phyloP scores from a whole-genome alignment of 2,329 filamentous ascomycete genomes.

The Sporothrix euskadiensis region DNA sequence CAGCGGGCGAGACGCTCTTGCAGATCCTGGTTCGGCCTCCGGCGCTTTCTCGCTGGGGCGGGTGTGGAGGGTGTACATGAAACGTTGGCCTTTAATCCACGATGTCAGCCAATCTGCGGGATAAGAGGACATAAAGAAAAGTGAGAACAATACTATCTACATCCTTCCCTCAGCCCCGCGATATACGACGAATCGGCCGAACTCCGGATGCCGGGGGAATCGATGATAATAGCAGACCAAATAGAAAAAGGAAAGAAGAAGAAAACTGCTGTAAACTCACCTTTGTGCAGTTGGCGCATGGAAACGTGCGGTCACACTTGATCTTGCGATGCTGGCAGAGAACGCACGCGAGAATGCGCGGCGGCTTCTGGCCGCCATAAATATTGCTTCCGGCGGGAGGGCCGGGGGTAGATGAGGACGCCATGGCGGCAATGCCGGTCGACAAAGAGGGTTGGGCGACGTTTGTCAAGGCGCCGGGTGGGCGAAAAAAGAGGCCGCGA shows the following conservation, averaged over 20 bases:
- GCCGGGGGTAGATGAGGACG: conserved; percentile 23
- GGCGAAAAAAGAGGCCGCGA: not conserved
- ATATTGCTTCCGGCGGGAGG: not conserved
- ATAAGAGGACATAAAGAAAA: not conserved
- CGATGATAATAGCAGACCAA: too few relatives aligned
- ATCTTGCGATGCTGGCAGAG: conserved; percentile 64
- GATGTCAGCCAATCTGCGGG: not conserved
- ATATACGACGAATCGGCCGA: not conserved
- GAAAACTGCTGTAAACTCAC: conserved; percentile 39
- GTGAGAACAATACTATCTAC: not conserved
- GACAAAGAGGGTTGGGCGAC: not conserved
- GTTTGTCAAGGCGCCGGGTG: not conserved
- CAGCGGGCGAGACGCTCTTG: conserved; percentile 61
- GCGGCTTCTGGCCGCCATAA: conserved; percentile 39
- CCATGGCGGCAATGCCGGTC: conserved; percentile 21
- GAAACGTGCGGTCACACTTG: conserved; percentile 61
- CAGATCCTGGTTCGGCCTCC: conserved; percentile 61
- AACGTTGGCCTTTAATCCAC: conserved; percentile 54
- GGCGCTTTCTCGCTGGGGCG: conserved; percentile 59
- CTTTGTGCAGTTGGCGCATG: conserved; percentile 62
- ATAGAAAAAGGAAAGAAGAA: not conserved
- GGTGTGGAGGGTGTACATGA: conserved; percentile 61
- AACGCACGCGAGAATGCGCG: conserved; percentile 55
- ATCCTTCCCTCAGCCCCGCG: not conserved
- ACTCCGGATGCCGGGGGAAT: not conserved